Base-by-base conservation (phyloP, 2,329 filamentous ascomycete genomes). In the Ophiocordyceps camponoti-leonardi region DNA sequence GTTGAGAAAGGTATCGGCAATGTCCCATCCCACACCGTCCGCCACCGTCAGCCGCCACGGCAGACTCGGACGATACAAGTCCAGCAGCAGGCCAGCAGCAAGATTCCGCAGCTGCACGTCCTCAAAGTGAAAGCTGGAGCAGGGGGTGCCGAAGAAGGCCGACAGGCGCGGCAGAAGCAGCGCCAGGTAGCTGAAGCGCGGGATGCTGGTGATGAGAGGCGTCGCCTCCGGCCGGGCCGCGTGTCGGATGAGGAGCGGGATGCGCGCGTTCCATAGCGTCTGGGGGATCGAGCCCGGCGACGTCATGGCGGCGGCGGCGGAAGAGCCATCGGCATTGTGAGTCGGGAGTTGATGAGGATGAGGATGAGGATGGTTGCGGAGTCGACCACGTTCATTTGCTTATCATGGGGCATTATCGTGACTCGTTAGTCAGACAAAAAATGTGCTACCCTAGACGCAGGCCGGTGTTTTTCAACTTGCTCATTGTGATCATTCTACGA, bases 1-100 rank as follows among this genome's bases (percentile, higher is more conserved):
- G 58, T 81, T 81, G 46, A 79, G 66, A 51, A 80, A 81, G 0
- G 76, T 78, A 56, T 79, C 75, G 40, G 63, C 67, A 43, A 77
- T 75, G 52, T 78, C 74, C 74, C 74, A 78, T 43, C 68, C 69
- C 30, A 68, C 55, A 18, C 73, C 74, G 47, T 75, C 72, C 45
- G 63, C 61, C 23, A 77, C 73, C 16, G 67, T 67, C 43, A 79
- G 60, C 13, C 65, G 64, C 73, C 74, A 79, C 1, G 75, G 74
- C 44, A 75, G 56, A 12, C 54, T 46, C 0, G 73, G 73, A 51
- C 66, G 69, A 57, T 79, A 78, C 23, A 79, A 63, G 52, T 79
- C 75, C 44, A 71, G 62, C 28, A 79, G 64, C 49, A 75, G 58
- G 14, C 72, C 71, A 23, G 69, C 67, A n/a, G 70, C 60, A 40